Percentiles rank a stretch among this genome's conserved stretches.
These are phyloP conservation scores for Hypoxylon sp. DNA, from an alignment of 2,329 filamentous ascomycete genomes.

Conservation along the genomic window DNA sequence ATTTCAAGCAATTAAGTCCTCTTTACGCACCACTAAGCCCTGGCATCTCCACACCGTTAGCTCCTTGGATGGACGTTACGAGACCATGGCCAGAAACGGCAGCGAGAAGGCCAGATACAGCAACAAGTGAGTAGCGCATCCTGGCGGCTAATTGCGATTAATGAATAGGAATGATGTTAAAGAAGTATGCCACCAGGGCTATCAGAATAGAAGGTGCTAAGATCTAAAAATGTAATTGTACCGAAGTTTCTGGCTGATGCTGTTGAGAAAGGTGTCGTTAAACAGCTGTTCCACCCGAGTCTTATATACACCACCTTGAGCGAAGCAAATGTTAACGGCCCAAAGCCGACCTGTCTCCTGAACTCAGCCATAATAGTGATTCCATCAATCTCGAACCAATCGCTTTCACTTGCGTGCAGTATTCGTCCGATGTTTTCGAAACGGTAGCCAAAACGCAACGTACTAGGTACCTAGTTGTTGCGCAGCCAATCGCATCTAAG, in stretches of 20 bases:
- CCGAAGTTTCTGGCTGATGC: slow-evolving; percentile 28
- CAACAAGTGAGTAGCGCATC: slow-evolving; percentile 50
- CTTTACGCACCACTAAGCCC: slow-evolving; percentile 46
- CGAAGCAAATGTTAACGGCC: slow-evolving; percentile 2
- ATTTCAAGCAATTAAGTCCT: neutral
- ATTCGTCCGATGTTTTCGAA: slow-evolving; percentile 42
- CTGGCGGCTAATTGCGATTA: slow-evolving; percentile 33
- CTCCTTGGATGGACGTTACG: slow-evolving; percentile 51
- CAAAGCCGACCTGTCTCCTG: neutral
- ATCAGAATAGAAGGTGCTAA: slow-evolving; percentile 27
- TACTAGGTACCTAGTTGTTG: no score
- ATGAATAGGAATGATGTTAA: slow-evolving; percentile 18
- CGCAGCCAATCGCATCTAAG: slow-evolving; percentile 42
- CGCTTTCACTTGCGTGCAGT: slow-evolving; percentile 12
- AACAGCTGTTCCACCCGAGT: slow-evolving; percentile 4
- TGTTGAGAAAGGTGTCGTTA: slow-evolving; percentile 27
- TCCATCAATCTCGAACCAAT: slow-evolving; percentile 10
- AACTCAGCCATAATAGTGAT: neutral
- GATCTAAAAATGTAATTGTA: slow-evolving; percentile 24
- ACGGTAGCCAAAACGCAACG: slow-evolving; percentile 37
- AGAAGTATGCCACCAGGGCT: slow-evolving; percentile 49
- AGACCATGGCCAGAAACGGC: slow-evolving; percentile 49
- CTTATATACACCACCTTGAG: slow-evolving; percentile 39
- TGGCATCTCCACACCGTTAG: slow-evolving; percentile 52
- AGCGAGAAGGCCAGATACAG: slow-evolving; percentile 48